Percentiles rank a stretch among this genome's conserved stretches.
Evolutionary conservation across 192 early-diverging fungal species (phyloP).

Genomic region (Umbelopsis sp.): DNA sequence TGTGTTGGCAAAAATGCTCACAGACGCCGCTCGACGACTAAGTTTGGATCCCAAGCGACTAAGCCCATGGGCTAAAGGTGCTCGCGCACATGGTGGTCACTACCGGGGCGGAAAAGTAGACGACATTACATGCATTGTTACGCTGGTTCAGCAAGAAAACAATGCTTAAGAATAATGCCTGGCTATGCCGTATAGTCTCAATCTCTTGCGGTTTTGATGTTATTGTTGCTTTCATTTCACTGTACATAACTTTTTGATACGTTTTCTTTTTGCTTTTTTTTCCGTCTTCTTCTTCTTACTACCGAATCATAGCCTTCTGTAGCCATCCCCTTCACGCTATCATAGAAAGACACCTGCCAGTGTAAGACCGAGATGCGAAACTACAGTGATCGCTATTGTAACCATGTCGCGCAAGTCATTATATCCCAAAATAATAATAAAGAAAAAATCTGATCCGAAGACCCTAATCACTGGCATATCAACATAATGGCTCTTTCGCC

Average conservation of each 20-base stretch:
- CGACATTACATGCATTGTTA: conserved; percentile 61
- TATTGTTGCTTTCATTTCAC: background rate
- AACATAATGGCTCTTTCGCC: no score
- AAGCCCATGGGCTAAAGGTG: conserved; percentile 54
- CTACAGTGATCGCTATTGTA: no score
- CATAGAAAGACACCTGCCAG: no score
- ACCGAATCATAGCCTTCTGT: background rate
- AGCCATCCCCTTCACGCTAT: no score
- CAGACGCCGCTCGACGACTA: conserved; percentile 54
- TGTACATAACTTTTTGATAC: background rate
- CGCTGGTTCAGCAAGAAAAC: conserved; percentile 38
- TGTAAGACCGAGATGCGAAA: no score
- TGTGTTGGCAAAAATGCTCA: conserved; percentile 49
- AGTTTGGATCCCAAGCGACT: conserved; percentile 51
- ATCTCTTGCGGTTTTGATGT: background rate
- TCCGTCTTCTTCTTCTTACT: no score
- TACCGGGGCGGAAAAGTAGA: conserved; percentile 59
- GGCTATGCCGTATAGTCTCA: background rate
- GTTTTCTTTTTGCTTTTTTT: background rate
- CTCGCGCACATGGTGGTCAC: conserved; percentile 49
- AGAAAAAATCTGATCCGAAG: no score
- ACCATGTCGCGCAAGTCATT: no score
- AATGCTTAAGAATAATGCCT: background rate
- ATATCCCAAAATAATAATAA: no score
- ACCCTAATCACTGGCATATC: no score